Evolutionary conservation across 2,329 filamentous ascomycete genomes (phyloP).

Genomic region (Hypoxylon sp.): DNA sequence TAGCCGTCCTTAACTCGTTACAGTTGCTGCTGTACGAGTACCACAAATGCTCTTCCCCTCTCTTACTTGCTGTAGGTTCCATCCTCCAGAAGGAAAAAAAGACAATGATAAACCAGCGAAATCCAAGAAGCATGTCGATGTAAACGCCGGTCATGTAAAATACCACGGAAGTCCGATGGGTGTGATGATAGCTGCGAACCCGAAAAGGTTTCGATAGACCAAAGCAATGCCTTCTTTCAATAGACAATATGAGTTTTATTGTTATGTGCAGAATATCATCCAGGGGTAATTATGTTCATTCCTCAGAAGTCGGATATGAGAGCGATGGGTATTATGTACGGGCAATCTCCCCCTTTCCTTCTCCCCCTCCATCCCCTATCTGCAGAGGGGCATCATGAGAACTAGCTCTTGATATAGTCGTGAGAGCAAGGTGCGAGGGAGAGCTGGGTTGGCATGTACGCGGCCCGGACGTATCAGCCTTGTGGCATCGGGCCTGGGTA

Average conservation of each 20-base stretch:
- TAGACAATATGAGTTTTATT: conserved; percentile 10
- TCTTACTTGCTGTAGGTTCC: background rate
- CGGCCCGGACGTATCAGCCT: conserved; percentile 17
- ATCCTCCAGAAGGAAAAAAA: background rate
- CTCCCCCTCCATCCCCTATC: background rate
- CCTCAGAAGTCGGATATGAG: conserved; percentile 30
- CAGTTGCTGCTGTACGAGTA: background rate
- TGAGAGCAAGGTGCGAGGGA: background rate
- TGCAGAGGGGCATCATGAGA: background rate
- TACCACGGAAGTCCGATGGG: background rate
- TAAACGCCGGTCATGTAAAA: conserved; percentile 20
- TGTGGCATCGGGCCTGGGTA: conserved; percentile 38
- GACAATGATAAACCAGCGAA: too few relatives aligned
- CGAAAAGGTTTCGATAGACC: background rate
- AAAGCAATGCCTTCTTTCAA: background rate
- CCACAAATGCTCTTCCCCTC: background rate
- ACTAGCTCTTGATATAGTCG: background rate
- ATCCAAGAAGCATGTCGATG: background rate
- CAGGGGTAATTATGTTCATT: conserved; percentile 26
- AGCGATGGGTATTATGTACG: conserved; percentile 20
- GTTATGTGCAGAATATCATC: conserved; percentile 28
- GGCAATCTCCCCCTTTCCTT: background rate
- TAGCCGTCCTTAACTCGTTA: too few relatives aligned
- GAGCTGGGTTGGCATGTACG: conserved; percentile 19
- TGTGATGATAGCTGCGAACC: background rate